These are phyloP conservation scores for Daedaleopsis sinensis DNA, from an alignment of 768 basidiomycete species.

Conservation along the genomic window DNA sequence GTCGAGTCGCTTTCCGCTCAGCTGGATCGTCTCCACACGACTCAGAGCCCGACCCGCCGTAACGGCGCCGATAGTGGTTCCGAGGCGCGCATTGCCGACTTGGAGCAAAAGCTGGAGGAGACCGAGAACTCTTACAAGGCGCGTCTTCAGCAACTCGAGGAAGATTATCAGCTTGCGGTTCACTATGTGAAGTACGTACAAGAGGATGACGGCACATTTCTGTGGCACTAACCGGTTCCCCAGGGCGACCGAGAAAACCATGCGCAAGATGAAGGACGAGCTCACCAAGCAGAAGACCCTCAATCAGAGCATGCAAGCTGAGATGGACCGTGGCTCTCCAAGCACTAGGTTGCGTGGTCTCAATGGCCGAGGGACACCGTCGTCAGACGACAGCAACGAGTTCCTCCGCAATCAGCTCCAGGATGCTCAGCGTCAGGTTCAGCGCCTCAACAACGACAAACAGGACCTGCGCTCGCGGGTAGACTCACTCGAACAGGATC, in stretches of 20 bases:
- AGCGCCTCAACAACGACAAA: slow-evolving; percentile 73
- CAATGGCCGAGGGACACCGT: slow-evolving; percentile 81
- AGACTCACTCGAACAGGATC: slow-evolving; percentile 73
- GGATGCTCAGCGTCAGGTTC: slow-evolving; percentile 78
- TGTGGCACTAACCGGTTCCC: slow-evolving; percentile 19
- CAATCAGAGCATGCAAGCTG: slow-evolving; percentile 80
- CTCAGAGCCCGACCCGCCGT: slow-evolving; percentile 50
- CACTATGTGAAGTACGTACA: slow-evolving; percentile 92
- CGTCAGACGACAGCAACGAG: slow-evolving; percentile 70
- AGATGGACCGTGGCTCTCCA: slow-evolving; percentile 76
- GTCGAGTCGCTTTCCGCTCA: slow-evolving; percentile 64
- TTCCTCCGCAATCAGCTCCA: slow-evolving; percentile 68
- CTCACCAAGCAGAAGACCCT: slow-evolving; percentile 86
- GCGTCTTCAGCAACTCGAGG: slow-evolving; percentile 87
- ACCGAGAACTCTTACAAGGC: slow-evolving; percentile 77
- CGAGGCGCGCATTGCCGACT: slow-evolving; percentile 59
- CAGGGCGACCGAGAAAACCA: slow-evolving; percentile 97
- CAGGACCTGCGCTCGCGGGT: slow-evolving; percentile 75
- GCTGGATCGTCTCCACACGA: slow-evolving; percentile 64
- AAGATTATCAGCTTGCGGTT: slow-evolving; percentile 95
- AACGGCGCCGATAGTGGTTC: slow-evolving; percentile 40
- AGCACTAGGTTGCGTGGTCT: slow-evolving; percentile 50
- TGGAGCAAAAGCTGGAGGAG: slow-evolving; percentile 80
- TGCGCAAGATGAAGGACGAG: slow-evolving; percentile 95
- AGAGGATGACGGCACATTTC: neutral